Evolutionary conservation across 2,329 filamentous ascomycete genomes (phyloP), one percentile per base, ranked within the genome.

Genomic region (Eutypa lata): DNA sequence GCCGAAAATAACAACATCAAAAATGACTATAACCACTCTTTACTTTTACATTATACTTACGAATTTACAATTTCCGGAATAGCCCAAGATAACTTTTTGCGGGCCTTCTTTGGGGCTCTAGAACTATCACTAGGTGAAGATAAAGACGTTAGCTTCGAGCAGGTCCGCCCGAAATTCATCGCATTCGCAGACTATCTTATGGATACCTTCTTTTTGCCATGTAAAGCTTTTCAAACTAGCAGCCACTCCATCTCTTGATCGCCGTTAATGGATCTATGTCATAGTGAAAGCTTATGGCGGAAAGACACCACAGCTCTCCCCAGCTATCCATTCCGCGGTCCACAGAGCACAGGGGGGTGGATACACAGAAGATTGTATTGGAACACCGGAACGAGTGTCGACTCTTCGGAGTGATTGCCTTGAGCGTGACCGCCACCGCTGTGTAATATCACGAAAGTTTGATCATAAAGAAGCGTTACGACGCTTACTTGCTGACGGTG

Each of bases 381-480:
- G 61, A 33, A 66, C 65, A 10, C 47, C 56, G 13, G 56, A 62
- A 14, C 56, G 63, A 22, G 14, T 67, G 33, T 60, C 63, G 2
- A 48, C 50, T 38, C 60, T 68, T 16, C 64, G 62, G 18, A 54
- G 56, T 3, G 50, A 48, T 33, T 68, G 66, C 55, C 62, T 68
- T 37, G 24, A 59, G 24, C 64, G 64, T 21, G 65, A 68, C 49
- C 64, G 59, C 22, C 56, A 65, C 50, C 64, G 64, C 45, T 68
- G 64, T 47, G 63, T 68, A 1, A 54, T 68, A 33, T 55, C 61
- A 14, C 60, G 59, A 3, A 49, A 40, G 13, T 68, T 67, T 31
- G 57, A 61, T 38, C 8, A 11, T 0, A 5, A 3, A 1, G 59
- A 64, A 53, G 57, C 50, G 2, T 7, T 1, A 3, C 19, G 16